Conservation (phyloP, 2,329 filamentous ascomycete species). For the Penicillium sp. region DNA sequence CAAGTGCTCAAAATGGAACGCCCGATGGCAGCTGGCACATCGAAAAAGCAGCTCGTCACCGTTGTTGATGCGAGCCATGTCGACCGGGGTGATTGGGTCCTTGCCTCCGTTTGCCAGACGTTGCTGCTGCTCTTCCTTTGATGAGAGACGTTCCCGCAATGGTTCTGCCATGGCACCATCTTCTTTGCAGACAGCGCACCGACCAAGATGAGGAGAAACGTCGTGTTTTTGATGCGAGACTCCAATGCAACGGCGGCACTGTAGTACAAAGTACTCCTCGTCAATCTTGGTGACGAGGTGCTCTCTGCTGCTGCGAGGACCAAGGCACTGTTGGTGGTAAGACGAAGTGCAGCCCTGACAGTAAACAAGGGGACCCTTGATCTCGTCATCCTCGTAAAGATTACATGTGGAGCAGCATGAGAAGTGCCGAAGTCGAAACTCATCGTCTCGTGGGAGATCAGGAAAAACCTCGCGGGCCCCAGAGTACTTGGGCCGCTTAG, state of each 20-base stretch:
- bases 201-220: slow-evolving; percentile 62
- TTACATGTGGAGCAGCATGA: slow-evolving; percentile 67
- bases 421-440: slow-evolving; percentile 66
- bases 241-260: slow-evolving; percentile 81
- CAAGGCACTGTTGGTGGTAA: slow-evolving; percentile 80
- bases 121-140: slow-evolving; percentile 76
- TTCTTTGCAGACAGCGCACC: slow-evolving; percentile 64
- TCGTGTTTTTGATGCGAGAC: slow-evolving; percentile 61
- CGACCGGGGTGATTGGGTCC: slow-evolving; percentile 66
- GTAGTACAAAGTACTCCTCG: slow-evolving; percentile 71
- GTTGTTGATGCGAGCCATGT: slow-evolving; percentile 65
- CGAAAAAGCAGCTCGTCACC: slow-evolving; percentile 72
- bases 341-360: slow-evolving; percentile 86
- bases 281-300: slow-evolving; percentile 84
- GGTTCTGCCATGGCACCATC: slow-evolving; percentile 65
- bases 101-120: slow-evolving; percentile 70
- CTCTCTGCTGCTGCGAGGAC: slow-evolving; percentile 65
- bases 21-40: slow-evolving; percentile 68
- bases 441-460: slow-evolving; percentile 52
- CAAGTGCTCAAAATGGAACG: slow-evolving; percentile 79
- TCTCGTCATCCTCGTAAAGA: slow-evolving; percentile 46
- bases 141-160: slow-evolving; percentile 66
- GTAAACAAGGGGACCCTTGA: slow-evolving; percentile 66
- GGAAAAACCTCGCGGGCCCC: slow-evolving; percentile 71
- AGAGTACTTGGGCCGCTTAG: slow-evolving; percentile 35